phyloP scores from a whole-genome alignment of 306 rosid genomes.

The Purshia tridentata region DNA sequence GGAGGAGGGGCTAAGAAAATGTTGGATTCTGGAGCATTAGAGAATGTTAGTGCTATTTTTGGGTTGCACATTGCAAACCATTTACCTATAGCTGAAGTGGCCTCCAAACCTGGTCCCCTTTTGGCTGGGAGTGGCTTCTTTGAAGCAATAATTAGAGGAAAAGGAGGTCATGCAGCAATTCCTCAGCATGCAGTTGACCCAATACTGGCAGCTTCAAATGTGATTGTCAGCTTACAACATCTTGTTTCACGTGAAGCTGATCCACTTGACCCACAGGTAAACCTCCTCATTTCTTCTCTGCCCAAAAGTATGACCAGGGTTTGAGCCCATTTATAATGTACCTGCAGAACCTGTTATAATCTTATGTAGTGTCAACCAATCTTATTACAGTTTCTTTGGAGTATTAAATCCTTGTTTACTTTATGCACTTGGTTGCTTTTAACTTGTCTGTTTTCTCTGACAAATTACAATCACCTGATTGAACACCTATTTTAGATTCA shows the following conservation, averaged over 20 bases:
- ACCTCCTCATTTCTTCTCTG: not conserved
- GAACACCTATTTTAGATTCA: not conserved
- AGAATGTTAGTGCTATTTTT: constrained; percentile 75
- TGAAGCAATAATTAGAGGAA: constrained; percentile 78
- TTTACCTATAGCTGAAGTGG: constrained; percentile 57
- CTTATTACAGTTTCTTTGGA: not conserved
- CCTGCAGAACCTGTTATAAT: not conserved
- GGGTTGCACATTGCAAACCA: constrained; percentile 58
- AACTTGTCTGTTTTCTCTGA: not conserved
- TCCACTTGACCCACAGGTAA: constrained; percentile 80
- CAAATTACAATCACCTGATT: not conserved
- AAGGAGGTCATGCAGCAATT: constrained; percentile 92
- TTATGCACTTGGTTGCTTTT: not conserved
- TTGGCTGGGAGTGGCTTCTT: constrained; percentile 72
- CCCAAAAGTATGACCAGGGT: not conserved
- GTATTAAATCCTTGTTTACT: constrained; percentile 1
- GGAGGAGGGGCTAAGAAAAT: constrained; percentile 74
- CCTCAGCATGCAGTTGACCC: constrained; percentile 87
- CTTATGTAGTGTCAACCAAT: not conserved
- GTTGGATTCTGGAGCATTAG: constrained; percentile 56
- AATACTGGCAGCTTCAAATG: constrained; percentile 80
- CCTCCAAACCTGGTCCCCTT: constrained; percentile 59
- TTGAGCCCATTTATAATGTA: not conserved
- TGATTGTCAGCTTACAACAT: constrained; percentile 76
- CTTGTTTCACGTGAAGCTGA: constrained; percentile 89